phyloP scores from a whole-genome alignment of 2,329 filamentous ascomycete species.

The Xylaria sp. region DNA sequence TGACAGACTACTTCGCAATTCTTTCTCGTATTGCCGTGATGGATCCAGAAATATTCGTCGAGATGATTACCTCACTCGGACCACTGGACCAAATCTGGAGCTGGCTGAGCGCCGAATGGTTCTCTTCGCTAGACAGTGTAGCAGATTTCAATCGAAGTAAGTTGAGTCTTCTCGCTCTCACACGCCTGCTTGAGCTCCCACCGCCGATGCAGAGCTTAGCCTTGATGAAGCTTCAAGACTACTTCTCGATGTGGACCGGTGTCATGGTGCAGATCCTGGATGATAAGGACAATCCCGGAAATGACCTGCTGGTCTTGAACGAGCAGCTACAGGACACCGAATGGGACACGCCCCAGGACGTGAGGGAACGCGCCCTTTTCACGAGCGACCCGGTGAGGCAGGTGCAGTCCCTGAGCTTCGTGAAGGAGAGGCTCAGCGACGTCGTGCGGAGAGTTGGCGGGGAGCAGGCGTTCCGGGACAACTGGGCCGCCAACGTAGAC shows the following conservation, averaged over 20 bases:
- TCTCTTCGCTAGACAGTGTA: slow-evolving; percentile 69
- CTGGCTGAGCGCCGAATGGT: slow-evolving; percentile 67
- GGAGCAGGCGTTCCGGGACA: slow-evolving; percentile 64
- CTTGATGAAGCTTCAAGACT: slow-evolving; percentile 67
- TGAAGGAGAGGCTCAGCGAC: slow-evolving; percentile 62
- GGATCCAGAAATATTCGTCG: slow-evolving; percentile 69
- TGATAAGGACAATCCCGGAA: slow-evolving; percentile 51
- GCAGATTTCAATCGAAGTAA: slow-evolving; percentile 69
- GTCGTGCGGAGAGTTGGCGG: slow-evolving; percentile 65
- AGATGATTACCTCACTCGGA: slow-evolving; percentile 54
- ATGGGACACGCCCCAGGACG: slow-evolving; percentile 60
- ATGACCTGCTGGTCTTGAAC: slow-evolving; percentile 56
- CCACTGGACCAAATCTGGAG: slow-evolving; percentile 56
- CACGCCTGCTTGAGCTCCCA: slow-evolving; percentile 68
- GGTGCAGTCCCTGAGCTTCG: slow-evolving; percentile 65
- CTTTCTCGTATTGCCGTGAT: slow-evolving; percentile 77
- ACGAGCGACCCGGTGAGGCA: slow-evolving; percentile 69
- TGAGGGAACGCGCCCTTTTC: slow-evolving; percentile 55
- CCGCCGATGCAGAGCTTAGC: slow-evolving; percentile 60
- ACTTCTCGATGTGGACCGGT: slow-evolving; percentile 75
- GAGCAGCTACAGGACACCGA: slow-evolving; percentile 46
- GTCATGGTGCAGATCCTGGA: slow-evolving; percentile 68
- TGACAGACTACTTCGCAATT: slow-evolving; percentile 84
- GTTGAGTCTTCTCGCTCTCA: slow-evolving; percentile 72
- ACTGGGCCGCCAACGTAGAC: slow-evolving; percentile 77